Base-by-base conservation (phyloP, 495 filamentous ascomycete species). In the Chaetomidium leptoderma region DNA sequence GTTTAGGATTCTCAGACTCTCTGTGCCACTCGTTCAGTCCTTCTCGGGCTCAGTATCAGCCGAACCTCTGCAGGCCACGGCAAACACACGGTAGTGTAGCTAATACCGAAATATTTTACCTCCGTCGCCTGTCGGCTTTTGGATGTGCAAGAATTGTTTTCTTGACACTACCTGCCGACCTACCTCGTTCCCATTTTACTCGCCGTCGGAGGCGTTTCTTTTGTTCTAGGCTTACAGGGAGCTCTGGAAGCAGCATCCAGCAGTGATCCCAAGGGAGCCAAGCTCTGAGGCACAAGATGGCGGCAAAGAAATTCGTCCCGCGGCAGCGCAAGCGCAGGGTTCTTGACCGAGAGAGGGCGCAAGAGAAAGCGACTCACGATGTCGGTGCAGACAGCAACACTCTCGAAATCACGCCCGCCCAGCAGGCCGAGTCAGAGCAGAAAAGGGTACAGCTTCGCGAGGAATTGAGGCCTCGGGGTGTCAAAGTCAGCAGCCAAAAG, bases 401-500 rank as follows among this genome's bases (percentile, higher is more conserved):
- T 46, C 63, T 83, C 33, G 88, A 91, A 70, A 81, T 92, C 63
- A 63, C 86, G 35, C 87, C 89, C 17, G 73, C 77, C 21, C 78
- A 83, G 40, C 84, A 88, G 67, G 74, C 72, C 35, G 86, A 89
- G 62, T 82, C 79, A 54, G 86, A 92, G 65, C 79, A 82, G 57
- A 84, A 81, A 66, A 88, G 83, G 66, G 76, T 71, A 26, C 67
- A 68, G 44, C 56, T 80, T 44, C 76, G 78, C 55, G 74, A 82
- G 53, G 80, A 86, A 61, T 63, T 96, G 44, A 83, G 80, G 57
- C 83, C 85, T n/a, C 81, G 88, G 54, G 80, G 88, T 49, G 72
- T 79, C n/a, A 89, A 88, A 66, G 83, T 96, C 59, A 92, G 87
- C 32, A 78, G 83, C 37, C 95, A 97, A 77, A 99, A 99, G 75